Conservation (phyloP, 306 rosid genomes). For the Castanospermum australe region DNA sequence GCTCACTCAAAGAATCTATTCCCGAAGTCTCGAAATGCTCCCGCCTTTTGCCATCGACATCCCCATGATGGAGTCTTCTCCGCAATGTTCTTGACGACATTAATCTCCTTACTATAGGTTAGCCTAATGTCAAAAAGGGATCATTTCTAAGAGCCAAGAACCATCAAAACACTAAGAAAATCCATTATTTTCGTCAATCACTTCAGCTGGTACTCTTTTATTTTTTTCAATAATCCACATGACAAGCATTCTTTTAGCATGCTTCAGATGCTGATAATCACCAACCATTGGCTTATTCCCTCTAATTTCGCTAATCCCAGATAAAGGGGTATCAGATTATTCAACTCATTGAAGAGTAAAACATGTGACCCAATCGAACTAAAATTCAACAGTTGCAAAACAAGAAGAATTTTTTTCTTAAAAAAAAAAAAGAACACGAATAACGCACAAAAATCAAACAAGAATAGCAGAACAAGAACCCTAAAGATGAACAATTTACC, state of each 20-base stretch:
- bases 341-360: not conserved
- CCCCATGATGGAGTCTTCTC: constrained; percentile 90
- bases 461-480: constrained; percentile 23
- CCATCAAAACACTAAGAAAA: constrained; percentile 12
- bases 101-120: not conserved
- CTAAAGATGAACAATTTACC: constrained; percentile 9
- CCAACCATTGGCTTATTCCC: not conserved
- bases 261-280: constrained; percentile 3
- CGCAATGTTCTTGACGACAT: constrained; percentile 76
- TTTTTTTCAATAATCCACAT: not conserved
- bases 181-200: constrained; percentile 12
- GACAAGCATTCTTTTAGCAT: not conserved
- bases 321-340: constrained; percentile 2
- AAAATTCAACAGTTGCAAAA: constrained; percentile 5
- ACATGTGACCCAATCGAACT: not conserved
- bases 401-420: not conserved
- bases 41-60: constrained; percentile 61
- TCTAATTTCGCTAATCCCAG: not conserved
- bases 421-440: not conserved
- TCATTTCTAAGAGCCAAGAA: constrained; percentile 12
- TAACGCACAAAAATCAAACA: not conserved
- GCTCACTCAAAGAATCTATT: constrained; percentile 59
- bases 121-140: constrained; percentile 37
- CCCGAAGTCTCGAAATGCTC: constrained; percentile 58
- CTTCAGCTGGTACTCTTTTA: not conserved